These are phyloP conservation scores for Aspergillus proliferans DNA, from an alignment of 2,329 filamentous ascomycete genomes.

Conservation along the genomic window DNA sequence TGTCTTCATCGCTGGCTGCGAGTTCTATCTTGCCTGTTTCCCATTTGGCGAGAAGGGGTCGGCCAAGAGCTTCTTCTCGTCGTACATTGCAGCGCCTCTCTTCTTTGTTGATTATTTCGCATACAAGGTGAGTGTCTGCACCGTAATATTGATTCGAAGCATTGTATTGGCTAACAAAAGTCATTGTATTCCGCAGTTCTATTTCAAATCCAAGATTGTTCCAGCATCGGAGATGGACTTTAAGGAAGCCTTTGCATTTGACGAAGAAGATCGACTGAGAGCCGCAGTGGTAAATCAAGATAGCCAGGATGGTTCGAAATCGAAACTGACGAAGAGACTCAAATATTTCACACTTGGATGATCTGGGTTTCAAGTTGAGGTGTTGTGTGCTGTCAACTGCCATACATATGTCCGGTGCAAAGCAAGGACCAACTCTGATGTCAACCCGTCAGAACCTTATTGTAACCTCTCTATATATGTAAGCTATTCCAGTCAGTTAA, in stretches of 20 bases:
- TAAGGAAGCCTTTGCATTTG: constrained; percentile 15
- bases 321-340: background rate
- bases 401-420: too few relatives aligned
- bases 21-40: constrained; percentile 27
- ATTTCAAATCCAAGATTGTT: constrained; percentile 19
- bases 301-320: background rate
- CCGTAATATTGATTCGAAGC: background rate
- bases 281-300: background rate
- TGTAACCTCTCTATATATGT: too few relatives aligned
- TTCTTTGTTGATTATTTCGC: constrained; percentile 25
- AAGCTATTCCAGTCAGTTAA: too few relatives aligned
- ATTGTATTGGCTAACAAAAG: background rate
- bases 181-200: constrained; percentile 6
- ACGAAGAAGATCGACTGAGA: constrained; percentile 15
- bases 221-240: constrained; percentile 18
- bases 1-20: constrained; percentile 23
- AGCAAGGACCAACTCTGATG: too few relatives aligned
- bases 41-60: constrained; percentile 25
- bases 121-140: constrained; percentile 14
- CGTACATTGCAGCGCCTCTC: constrained; percentile 26
- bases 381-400: too few relatives aligned
- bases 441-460: too few relatives aligned
- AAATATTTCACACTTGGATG: background rate
- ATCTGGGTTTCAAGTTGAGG: too few relatives aligned
- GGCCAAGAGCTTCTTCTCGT: constrained; percentile 26